These are phyloP conservation scores for Elsinoe necatrix DNA, from an alignment of 2,329 filamentous ascomycete genomes.

Conservation along the genomic window DNA sequence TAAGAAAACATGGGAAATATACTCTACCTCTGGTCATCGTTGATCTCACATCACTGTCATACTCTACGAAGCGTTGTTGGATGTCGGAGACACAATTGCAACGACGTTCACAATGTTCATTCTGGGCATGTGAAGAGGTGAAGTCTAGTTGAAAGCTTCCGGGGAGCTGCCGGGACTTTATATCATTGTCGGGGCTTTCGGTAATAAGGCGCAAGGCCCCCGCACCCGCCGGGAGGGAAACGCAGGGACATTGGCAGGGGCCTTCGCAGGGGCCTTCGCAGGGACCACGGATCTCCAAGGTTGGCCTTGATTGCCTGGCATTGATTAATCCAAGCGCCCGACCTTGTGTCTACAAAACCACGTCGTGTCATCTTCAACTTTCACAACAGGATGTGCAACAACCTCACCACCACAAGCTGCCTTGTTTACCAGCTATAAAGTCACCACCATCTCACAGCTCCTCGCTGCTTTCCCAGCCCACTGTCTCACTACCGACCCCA, in stretches of 20 bases:
- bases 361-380: not conserved
- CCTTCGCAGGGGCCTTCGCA: not conserved
- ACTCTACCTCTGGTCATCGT: too few relatives aligned
- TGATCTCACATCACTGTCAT: too few relatives aligned
- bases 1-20: too few relatives aligned
- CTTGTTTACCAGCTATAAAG: not conserved
- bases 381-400: not conserved
- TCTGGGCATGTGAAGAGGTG: not conserved
- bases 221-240: not conserved
- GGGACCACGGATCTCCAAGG: not conserved
- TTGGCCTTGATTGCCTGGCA: not conserved
- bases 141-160: not conserved
- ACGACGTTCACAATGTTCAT: too few relatives aligned
- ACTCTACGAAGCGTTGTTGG: too few relatives aligned
- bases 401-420: not conserved
- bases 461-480: not conserved
- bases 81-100: too few relatives aligned
- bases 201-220: not conserved
- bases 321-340: not conserved
- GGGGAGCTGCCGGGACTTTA: not conserved
- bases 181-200: not conserved
- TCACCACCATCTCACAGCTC: too few relatives aligned
- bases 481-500: not conserved
- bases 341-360: not conserved
- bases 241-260: not conserved